Base-by-base conservation (phyloP, 2,329 filamentous ascomycete genomes). In the Diaporthe ampelina region DNA sequence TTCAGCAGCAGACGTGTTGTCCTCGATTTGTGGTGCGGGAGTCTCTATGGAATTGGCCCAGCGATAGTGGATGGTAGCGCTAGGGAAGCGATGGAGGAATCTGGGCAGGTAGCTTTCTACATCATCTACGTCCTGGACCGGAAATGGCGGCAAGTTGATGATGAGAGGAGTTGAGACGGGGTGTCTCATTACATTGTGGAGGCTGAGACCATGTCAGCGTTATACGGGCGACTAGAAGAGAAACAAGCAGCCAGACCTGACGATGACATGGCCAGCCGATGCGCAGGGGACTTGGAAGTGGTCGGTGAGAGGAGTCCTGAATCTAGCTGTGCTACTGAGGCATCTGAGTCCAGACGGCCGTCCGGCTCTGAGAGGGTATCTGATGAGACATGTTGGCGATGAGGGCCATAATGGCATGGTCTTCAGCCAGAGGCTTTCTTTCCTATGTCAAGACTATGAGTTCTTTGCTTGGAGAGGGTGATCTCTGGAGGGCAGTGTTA, bases 1-100 rank as follows among this genome's bases (percentile, higher is more conserved):
- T 26, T 35, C 54, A 32, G 29, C 45, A 21, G 45, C 19, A n/a
- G 70, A 7, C 7, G 21, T 32, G 17, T 40, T 7, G 45, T 1
- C 63, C n/a, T 29, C n/a, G 45, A 15, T 5, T 1, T 26, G n/a
- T 10, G 45, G 21, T 10, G 10, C 2, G 24, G 11, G 4, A 11
- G 29, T 5, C 35, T 26, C 37, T 3, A 3, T 24, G 3, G 48
- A 48, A 54, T 78, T 80, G 10, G 79, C 79, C 91, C 91, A 92
- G 21, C 90, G 85, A 79, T 92, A 92, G 78, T 91, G 88, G 79
- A 92, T 89, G 72, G 86, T 86, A 8, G 86, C 89, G 0, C 89
- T 85, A 1, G 89, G 85, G 48, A 83, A 83, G 19, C 80, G 80
- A 17, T 79, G 82, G 43, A 87, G 81, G 74, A 87, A 88, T 13